Percentiles rank a stretch among this genome's conserved stretches.
These are phyloP conservation scores for Lentinula aciculospora DNA, from an alignment of 768 basidiomycete species.

Conservation along the genomic window DNA sequence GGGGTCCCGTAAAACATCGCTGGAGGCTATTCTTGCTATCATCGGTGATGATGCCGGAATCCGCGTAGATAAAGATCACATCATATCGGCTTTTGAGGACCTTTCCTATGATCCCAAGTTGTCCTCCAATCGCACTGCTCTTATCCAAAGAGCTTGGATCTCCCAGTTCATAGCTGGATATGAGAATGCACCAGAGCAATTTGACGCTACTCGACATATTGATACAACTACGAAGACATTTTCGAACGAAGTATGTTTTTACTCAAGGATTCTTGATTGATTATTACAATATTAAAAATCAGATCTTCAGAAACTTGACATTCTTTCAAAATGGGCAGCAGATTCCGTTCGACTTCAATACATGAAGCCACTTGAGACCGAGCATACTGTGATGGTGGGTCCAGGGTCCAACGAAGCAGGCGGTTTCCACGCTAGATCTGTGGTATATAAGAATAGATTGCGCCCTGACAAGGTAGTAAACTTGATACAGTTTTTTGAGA, in stretches of 20 bases:
- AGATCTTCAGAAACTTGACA: constrained; percentile 28
- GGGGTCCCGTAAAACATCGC: constrained; percentile 28
- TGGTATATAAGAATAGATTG: constrained; percentile 29
- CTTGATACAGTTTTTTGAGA: background rate
- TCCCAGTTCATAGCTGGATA: constrained; percentile 39
- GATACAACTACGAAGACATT: constrained; percentile 28
- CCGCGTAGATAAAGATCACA: constrained; percentile 29
- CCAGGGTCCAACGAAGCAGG: constrained; percentile 18
- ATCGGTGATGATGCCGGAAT: constrained; percentile 28
- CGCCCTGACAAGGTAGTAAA: constrained; percentile 30
- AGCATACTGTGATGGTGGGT: constrained; percentile 38
- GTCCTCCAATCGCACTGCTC: constrained; percentile 20
- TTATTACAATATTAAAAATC: constrained; percentile 2
- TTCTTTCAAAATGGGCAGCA: constrained; percentile 39
- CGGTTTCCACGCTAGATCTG: constrained; percentile 23
- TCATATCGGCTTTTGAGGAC: constrained; percentile 30
- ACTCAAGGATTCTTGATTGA: background rate
- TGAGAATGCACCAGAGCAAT: constrained; percentile 34
- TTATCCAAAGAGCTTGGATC: constrained; percentile 44
- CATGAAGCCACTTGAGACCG: constrained; percentile 36
- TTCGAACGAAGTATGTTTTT: constrained; percentile 28
- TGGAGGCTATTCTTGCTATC: constrained; percentile 33
- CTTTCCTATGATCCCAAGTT: constrained; percentile 29
- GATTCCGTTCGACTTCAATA: constrained; percentile 42
- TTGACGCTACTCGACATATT: constrained; percentile 36